Conservation (phyloP, 1,139 yeast genomes). For the Pneumocystis jirovecii region DNA sequence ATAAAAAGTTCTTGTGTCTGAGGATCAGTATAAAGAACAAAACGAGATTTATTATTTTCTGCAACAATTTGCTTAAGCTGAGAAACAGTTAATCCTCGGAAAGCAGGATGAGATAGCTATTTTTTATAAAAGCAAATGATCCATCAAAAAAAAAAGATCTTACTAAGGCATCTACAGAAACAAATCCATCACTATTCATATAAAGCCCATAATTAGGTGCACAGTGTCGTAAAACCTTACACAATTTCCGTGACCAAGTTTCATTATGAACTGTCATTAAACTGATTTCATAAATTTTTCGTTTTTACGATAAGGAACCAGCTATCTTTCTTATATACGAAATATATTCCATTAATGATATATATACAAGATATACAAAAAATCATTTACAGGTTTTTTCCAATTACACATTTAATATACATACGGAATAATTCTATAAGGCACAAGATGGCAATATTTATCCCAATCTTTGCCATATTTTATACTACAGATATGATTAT, state of each 20-base stretch:
- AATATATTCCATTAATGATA: too few relatives aligned
- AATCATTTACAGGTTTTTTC: not conserved
- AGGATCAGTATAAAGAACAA: slow-evolving; percentile 26
- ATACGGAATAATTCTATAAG: slow-evolving; percentile 80
- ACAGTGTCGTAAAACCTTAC: slow-evolving; percentile 69
- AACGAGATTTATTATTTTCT: slow-evolving; percentile 57
- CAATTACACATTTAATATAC: slow-evolving; percentile 37
- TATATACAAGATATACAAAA: not conserved
- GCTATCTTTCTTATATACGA: too few relatives aligned
- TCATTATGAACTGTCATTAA: not conserved
- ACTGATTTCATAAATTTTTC: not conserved
- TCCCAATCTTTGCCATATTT: slow-evolving; percentile 82
- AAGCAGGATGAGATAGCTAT: slow-evolving; percentile 7
- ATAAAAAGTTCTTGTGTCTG: slow-evolving; percentile 27
- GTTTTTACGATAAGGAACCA: not conserved
- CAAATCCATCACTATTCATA: slow-evolving; percentile 56
- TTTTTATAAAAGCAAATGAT: slow-evolving; percentile 1
- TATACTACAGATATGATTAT: slow-evolving; percentile 73
- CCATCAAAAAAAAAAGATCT: not conserved
- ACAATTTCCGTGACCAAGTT: slow-evolving; percentile 30
- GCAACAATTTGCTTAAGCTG: slow-evolving; percentile 51
- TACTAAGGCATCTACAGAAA: slow-evolving; percentile 35
- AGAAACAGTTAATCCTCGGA: slow-evolving; percentile 42
- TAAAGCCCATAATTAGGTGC: slow-evolving; percentile 55
- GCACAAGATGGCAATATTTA: slow-evolving; percentile 64